A percentile compares a stretch with the other conserved stretches of the same genome.
Evolutionary conservation across 1,284 basidiomycete species (phyloP).

Genomic region (Sparassis latifolia): DNA sequence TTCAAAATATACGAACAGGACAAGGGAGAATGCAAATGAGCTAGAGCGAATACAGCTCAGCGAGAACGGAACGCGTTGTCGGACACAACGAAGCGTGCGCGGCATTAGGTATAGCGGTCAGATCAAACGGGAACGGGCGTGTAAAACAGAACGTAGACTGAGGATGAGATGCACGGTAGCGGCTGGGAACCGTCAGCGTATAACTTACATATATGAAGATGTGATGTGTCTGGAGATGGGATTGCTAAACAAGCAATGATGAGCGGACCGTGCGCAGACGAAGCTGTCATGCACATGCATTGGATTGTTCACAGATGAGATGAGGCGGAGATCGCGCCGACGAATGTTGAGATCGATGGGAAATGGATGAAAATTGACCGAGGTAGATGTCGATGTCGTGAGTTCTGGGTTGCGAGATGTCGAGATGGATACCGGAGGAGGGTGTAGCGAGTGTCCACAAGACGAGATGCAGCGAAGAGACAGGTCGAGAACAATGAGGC

Average conservation of each 20-base stretch:
- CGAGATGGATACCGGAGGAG: background rate
- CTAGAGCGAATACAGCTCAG: too few relatives aligned
- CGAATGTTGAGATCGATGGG: background rate
- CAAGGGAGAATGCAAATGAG: too few relatives aligned
- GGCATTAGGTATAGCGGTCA: too few relatives aligned
- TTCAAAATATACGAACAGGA: too few relatives aligned
- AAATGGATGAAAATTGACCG: background rate
- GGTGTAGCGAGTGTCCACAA: background rate
- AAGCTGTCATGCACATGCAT: background rate
- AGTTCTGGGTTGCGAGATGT: background rate
- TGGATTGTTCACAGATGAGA: background rate
- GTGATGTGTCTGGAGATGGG: conserved; percentile 1
- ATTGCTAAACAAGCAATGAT: conserved; percentile 4
- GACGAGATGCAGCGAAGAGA: conserved; percentile 3
- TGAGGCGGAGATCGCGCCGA: background rate
- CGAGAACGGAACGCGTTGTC: too few relatives aligned
- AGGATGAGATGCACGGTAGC: background rate
- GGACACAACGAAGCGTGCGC: too few relatives aligned
- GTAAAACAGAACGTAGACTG: too few relatives aligned
- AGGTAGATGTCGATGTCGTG: background rate
- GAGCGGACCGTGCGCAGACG: conserved; percentile 3
- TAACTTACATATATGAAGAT: conserved; percentile 2
- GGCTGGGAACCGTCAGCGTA: background rate
- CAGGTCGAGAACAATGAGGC: conserved; percentile 6
- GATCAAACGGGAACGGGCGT: too few relatives aligned